Percentiles rank a stretch among this genome's conserved stretches.
phyloP scores from a whole-genome alignment of 202 grass and related monocot genomes.

The Hordeum pubiflorum region DNA sequence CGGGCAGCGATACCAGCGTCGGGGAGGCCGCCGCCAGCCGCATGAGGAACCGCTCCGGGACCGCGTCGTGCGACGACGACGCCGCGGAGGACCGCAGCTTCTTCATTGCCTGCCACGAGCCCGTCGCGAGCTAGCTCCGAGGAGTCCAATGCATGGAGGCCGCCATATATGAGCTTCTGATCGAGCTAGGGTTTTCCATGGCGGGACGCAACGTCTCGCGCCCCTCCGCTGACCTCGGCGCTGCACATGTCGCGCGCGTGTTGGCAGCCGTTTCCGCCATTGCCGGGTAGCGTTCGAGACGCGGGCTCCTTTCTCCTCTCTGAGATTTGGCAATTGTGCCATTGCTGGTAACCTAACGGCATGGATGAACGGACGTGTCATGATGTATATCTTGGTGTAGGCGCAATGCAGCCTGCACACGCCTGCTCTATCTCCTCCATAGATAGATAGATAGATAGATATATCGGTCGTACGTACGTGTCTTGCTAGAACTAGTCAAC shows the following conservation, averaged over 20 bases:
- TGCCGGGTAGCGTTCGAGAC: not conserved
- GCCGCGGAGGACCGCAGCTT: conserved; percentile 14
- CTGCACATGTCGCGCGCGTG: not conserved
- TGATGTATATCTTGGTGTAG: no score
- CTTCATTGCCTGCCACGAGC: conserved; percentile 17
- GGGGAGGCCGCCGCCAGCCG: conserved; percentile 13
- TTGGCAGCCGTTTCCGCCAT: not conserved
- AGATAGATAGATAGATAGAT: no score
- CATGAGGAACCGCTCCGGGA: conserved; percentile 51
- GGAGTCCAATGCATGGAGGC: not conserved
- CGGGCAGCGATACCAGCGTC: conserved; percentile 26
- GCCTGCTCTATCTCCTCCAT: no score
- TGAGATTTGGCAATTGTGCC: not conserved
- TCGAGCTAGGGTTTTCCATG: not conserved
- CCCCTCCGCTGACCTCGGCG: not conserved
- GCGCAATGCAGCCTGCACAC: no score
- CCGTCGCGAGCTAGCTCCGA: not conserved
- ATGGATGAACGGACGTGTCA: not conserved
- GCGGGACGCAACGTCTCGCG: not conserved
- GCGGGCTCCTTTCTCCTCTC: not conserved
- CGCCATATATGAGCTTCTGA: not conserved
- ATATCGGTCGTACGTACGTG: no score
- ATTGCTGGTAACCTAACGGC: not conserved
- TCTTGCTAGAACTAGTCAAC: no score
- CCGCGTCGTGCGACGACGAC: conserved; percentile 2